Conservation (phyloP, 2,329 filamentous ascomycete genomes). For the Xylogone sp. region DNA sequence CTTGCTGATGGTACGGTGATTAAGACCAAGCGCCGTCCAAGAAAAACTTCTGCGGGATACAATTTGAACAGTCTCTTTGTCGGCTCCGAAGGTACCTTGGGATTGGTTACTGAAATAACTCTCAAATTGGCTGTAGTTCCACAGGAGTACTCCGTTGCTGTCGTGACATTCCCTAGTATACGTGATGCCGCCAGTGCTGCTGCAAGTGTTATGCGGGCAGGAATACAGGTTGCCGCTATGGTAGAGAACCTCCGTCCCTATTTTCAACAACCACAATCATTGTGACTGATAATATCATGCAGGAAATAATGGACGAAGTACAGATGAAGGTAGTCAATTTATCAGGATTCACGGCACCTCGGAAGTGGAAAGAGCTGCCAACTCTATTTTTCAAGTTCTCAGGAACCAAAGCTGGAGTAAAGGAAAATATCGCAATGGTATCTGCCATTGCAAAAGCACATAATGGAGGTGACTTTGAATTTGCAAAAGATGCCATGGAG, state of each 20-base stretch:
- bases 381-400: conserved; percentile 86
- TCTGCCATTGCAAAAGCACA: conserved; percentile 63
- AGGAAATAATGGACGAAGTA: conserved; percentile 83
- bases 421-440: conserved; percentile 70
- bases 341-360: conserved; percentile 63
- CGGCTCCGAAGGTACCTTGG: conserved; percentile 77
- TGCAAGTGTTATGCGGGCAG: conserved; percentile 67
- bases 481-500: conserved; percentile 68
- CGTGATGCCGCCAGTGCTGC: conserved; percentile 72
- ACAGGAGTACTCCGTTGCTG: conserved; percentile 71
- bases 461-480: conserved; percentile 67
- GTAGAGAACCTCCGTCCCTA: not conserved
- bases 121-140: conserved; percentile 76
- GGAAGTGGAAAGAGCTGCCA: conserved; percentile 70
- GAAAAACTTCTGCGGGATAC: conserved; percentile 79
- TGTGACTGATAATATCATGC: conserved; percentile 49
- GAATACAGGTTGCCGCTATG: conserved; percentile 34
- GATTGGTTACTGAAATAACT: conserved; percentile 78
- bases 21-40: conserved; percentile 73
- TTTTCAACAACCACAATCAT: not conserved
- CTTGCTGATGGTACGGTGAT: conserved; percentile 74
- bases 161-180: conserved; percentile 75
- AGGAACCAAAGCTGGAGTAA: conserved; percentile 72
- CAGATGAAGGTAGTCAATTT: conserved; percentile 82
- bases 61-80: conserved; percentile 79